Evolutionary conservation across 169 alveolate genomes (phyloP).

Genomic region (Plasmodium knowlesi): DNA sequence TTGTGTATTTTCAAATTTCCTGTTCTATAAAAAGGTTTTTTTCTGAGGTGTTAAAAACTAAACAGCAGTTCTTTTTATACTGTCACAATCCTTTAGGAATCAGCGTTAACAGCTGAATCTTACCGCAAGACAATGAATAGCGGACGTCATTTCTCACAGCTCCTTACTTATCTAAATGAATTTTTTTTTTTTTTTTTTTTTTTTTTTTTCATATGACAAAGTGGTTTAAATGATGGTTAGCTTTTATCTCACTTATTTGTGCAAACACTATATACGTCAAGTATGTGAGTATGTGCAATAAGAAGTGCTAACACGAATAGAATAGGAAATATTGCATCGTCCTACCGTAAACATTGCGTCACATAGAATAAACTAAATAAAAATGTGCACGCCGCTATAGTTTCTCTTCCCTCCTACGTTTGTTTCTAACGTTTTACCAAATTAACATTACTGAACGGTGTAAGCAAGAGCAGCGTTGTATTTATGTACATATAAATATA

Average conservation of each 20-base stretch:
- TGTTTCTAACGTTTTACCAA: not conserved
- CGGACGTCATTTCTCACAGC: not conserved
- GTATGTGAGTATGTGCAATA: not conserved
- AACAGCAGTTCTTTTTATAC: not conserved
- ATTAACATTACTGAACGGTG: not conserved
- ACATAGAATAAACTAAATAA: not conserved
- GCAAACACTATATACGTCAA: too few species aligned
- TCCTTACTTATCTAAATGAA: not conserved
- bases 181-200: too few species aligned
- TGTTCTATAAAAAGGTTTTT: not conserved
- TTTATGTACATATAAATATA: not conserved
- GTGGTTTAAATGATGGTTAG: too few species aligned
- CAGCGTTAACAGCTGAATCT: not conserved
- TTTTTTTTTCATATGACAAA: too few species aligned
- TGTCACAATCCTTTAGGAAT: not conserved
- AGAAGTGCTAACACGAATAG: not conserved
- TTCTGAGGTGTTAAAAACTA: not conserved
- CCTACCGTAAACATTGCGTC: not conserved
- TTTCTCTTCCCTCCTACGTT: too few species aligned
- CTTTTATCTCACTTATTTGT: too few species aligned
- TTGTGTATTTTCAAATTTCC: not conserved
- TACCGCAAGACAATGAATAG: not conserved
- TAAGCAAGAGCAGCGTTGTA: not conserved
- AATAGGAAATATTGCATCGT: too few species aligned
- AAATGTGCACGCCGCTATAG: not conserved